These are phyloP conservation scores for Hyphodiscus sp. DNA, from an alignment of 2,329 filamentous ascomycete species.

Conservation along the genomic window DNA sequence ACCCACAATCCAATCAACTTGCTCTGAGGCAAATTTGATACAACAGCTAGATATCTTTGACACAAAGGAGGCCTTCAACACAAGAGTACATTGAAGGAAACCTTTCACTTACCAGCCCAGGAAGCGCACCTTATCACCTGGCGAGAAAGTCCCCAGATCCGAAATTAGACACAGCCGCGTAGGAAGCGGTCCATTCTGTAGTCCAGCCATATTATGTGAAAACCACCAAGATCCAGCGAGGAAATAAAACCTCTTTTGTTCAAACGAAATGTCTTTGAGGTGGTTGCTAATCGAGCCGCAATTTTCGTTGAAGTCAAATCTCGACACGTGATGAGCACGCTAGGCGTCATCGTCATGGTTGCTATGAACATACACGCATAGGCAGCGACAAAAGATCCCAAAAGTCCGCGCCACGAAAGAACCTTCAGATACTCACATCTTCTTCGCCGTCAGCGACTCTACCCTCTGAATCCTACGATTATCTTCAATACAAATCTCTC, in stretches of 20 bases:
- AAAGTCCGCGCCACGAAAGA: background rate
- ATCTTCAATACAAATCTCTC: slow-evolving; percentile 2
- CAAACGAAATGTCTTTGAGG: slow-evolving; percentile 3
- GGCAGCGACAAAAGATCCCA: slow-evolving; percentile 13
- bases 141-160: slow-evolving; percentile 18
- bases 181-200: slow-evolving; percentile 26
- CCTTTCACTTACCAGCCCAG: slow-evolving; percentile 69
- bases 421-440: background rate
- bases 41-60: no score
- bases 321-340: slow-evolving; percentile 4
- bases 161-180: slow-evolving; percentile 25
- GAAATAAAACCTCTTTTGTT: background rate
- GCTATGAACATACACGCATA: slow-evolving; percentile 10
- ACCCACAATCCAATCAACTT: background rate
- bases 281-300: background rate
- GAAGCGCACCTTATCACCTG: slow-evolving; percentile 75
- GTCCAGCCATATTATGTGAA: slow-evolving; percentile 9
- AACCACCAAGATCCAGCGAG: slow-evolving; percentile 1
- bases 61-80: background rate
- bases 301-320: background rate
- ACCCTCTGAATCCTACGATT: background rate
- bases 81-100: slow-evolving; percentile 1
- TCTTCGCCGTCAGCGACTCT: background rate
- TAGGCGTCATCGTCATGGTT: slow-evolving; percentile 18
- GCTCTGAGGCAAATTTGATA: background rate